Evolutionary conservation across 192 early-diverging fungal species (phyloP).

Genomic region (Coemansia sp.): DNA sequence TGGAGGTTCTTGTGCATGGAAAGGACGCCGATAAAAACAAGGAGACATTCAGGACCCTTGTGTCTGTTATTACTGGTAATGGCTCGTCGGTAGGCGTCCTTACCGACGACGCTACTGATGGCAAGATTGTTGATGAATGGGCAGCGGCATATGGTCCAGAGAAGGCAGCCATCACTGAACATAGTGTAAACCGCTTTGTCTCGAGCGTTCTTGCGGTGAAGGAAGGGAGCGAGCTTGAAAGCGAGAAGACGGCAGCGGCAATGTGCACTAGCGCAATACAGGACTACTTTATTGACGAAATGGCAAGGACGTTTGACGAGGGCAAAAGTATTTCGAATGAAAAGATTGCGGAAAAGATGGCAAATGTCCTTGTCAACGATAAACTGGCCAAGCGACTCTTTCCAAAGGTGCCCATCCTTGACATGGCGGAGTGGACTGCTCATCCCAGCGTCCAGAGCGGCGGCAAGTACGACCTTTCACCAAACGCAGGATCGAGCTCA

Average conservation of each 20-base stretch:
- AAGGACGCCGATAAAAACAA: slow-evolving; percentile 77
- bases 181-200: slow-evolving; percentile 73
- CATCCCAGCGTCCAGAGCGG: slow-evolving; percentile 96
- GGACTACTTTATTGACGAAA: slow-evolving; percentile 82
- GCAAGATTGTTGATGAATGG: slow-evolving; percentile 84
- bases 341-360: slow-evolving; percentile 71
- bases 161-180: slow-evolving; percentile 58
- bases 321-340: slow-evolving; percentile 86
- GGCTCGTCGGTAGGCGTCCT: slow-evolving; percentile 67
- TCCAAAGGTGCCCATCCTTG: slow-evolving; percentile 68
- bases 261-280: slow-evolving; percentile 76
- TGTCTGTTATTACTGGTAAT: slow-evolving; percentile 50
- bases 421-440: slow-evolving; percentile 86
- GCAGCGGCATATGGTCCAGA: slow-evolving; percentile 58
- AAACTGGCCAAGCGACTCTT: slow-evolving; percentile 66
- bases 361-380: slow-evolving; percentile 68
- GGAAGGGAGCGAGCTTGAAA: slow-evolving; percentile 84
- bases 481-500: slow-evolving; percentile 72
- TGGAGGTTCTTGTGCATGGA: slow-evolving; percentile 73
- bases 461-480: slow-evolving; percentile 84
- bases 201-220: slow-evolving; percentile 78
- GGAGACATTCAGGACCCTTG: slow-evolving; percentile 61
- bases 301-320: slow-evolving; percentile 84
- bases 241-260: slow-evolving; percentile 70
- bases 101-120: slow-evolving; percentile 70